phyloP scores from a whole-genome alignment of 345 rosid genomes.

The Brassica incana region DNA sequence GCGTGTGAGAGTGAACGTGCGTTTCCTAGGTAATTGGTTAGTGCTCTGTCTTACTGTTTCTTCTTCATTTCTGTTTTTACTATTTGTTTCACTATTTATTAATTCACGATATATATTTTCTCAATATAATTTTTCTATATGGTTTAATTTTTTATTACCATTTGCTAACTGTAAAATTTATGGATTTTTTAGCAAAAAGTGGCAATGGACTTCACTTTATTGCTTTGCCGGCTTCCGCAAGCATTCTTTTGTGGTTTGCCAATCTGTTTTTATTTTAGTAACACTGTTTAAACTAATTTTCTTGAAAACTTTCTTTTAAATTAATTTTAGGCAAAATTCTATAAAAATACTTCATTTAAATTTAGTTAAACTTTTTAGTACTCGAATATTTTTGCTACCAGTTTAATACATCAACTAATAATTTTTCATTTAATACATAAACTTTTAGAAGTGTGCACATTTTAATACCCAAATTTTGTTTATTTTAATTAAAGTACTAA shows the following conservation, averaged over 20 bases:
- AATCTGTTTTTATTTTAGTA: neutral
- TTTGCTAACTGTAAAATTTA: neutral
- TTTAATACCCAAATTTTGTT: too few species aligned
- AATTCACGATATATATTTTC: neutral
- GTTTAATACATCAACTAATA: too few species aligned
- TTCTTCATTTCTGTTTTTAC: constrained; percentile 7
- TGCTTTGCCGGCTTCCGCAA: neutral
- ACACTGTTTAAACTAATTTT: neutral
- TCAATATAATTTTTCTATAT: neutral
- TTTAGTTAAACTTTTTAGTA: too few species aligned
- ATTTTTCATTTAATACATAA: too few species aligned
- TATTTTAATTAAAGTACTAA: too few species aligned
- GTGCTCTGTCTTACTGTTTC: constrained; percentile 41
- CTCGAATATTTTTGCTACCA: too few species aligned
- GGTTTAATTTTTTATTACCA: neutral
- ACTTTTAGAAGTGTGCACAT: too few species aligned
- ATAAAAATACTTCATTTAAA: too few species aligned
- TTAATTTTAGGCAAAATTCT: neutral
- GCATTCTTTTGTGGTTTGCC: neutral
- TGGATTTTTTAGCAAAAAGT: neutral
- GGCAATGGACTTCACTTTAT: neutral
- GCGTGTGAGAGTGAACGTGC: constrained; percentile 43
- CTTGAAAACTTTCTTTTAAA: neutral
- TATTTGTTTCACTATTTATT: neutral
- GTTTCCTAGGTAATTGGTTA: constrained; percentile 45